Evolutionary conservation across 2,329 filamentous ascomycete species (phyloP).

Genomic region (Fusarium succisae): DNA sequence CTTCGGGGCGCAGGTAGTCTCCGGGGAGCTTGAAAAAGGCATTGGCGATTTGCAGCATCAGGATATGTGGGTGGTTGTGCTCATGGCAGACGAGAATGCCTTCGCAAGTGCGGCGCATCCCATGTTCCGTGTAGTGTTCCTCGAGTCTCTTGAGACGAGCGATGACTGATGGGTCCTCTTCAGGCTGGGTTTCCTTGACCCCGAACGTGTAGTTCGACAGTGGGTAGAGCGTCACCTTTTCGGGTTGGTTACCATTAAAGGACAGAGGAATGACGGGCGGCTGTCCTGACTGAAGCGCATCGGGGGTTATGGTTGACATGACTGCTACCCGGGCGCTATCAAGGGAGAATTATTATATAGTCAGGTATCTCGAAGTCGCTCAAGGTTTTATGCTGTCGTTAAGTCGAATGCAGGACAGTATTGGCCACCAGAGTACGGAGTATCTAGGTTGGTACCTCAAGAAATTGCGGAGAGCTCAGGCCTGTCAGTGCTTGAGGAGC

Average conservation of each 20-base stretch:
- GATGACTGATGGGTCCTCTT: constrained; percentile 95
- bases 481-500: constrained; percentile 15
- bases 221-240: constrained; percentile 90
- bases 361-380: not conserved
- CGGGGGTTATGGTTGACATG: constrained; percentile 88
- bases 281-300: constrained; percentile 78
- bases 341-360: not conserved
- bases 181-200: constrained; percentile 96
- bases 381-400: not conserved
- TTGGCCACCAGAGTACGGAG: constrained; percentile 20
- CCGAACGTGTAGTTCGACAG: constrained; percentile 99
- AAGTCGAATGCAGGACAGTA: not conserved
- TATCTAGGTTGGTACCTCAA: not conserved
- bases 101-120: constrained; percentile 97
- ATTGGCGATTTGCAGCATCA: constrained; percentile 99
- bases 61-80: constrained; percentile 97
- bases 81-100: constrained; percentile 98
- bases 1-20: constrained; percentile 89
- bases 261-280: constrained; percentile 81
- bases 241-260: constrained; percentile 90
- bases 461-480: constrained; percentile 4
- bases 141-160: constrained; percentile 93
- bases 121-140: constrained; percentile 90
- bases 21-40: constrained; percentile 99
- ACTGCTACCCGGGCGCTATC: not conserved